Evolutionary conservation across 2,329 filamentous ascomycete genomes (phyloP), one percentile per base, ranked within the genome.

Genomic region (Fusarium sarcochroum): DNA sequence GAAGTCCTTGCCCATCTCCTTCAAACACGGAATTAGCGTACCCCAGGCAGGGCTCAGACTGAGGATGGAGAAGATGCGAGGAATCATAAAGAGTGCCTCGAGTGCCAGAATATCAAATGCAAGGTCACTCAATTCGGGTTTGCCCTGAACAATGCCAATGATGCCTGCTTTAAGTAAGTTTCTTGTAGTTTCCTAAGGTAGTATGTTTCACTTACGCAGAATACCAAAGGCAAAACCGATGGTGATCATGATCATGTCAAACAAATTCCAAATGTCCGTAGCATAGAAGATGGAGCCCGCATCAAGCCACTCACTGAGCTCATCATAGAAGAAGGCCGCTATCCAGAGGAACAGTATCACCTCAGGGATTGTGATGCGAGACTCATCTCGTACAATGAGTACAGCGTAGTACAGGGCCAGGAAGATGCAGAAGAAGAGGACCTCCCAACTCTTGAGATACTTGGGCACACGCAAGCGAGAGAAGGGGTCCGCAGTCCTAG

Each of bases 1-100:
- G 76, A 97, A 97, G 76, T 97, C 93, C 79, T 94, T 95, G 38
- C 92, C 92, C 94, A 98, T 98, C 77, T 95, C 93, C 77, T 96
- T 96, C 50, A 98, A 85, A 68, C 94, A 97, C 0, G 94, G 94
- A 62, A 98, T 94, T 48, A 96, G 79, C 1, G 92, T 96, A 41
- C 93, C 94, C 86, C 96, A 98, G 77, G 97, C 97, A 2, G 93
- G 93, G 73, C 93, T 93, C 68, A 98, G 80, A 76, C 92, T 95
- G 66, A 97, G 85, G 52, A 98, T 86, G 15, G 94, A 97, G 80
- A 91, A 97, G 70, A 97, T 91, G 63, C 93, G 90, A 17, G 94
- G 94, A 20, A 97, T 91, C 79, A 98, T 90, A 77, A 98, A 95
- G 11, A 98, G 85, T 1, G 93, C 94, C 78, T 97, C 93, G 15